Evolutionary conservation across 2,329 filamentous ascomycete genomes (phyloP).

Genomic region (Cadophora sp.): DNA sequence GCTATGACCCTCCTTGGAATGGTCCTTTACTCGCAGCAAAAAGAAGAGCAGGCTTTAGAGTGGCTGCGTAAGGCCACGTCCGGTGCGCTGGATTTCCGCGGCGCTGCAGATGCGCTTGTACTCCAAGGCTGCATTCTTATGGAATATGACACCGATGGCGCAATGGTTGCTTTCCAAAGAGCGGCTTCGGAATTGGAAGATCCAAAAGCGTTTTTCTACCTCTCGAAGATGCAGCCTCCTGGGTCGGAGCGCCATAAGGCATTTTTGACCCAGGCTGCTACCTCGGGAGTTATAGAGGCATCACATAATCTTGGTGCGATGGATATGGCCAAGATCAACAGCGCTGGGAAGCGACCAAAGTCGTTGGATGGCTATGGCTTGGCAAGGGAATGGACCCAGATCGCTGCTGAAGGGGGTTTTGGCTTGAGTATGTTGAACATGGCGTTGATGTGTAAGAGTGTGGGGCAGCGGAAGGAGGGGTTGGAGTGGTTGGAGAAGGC

Average conservation of each 20-base stretch:
- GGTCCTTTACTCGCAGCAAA: conserved; percentile 33
- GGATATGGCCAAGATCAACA: conserved; percentile 34
- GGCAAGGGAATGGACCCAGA: conserved; percentile 43
- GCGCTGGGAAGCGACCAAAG: conserved; percentile 17
- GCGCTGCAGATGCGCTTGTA: conserved; percentile 40
- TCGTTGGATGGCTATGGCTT: conserved; percentile 38
- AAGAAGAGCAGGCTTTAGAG: conserved; percentile 35
- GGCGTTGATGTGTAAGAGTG: conserved; percentile 37
- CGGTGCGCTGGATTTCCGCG: conserved; percentile 35
- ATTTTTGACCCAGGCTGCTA: conserved; percentile 44
- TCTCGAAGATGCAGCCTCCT: conserved; percentile 36
- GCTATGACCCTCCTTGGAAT: conserved; percentile 43
- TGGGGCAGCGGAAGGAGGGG: conserved; percentile 33
- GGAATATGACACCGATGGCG: conserved; percentile 31
- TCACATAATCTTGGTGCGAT: conserved; percentile 42
- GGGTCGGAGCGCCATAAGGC: conserved; percentile 33
- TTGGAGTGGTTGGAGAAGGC: conserved; percentile 39
- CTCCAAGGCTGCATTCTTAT: conserved; percentile 36
- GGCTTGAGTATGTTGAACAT: conserved; percentile 42
- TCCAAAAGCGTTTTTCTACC: conserved; percentile 41
- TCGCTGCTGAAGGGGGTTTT: conserved; percentile 40
- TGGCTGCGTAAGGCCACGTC: conserved; percentile 38
- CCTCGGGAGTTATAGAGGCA: conserved; percentile 42
- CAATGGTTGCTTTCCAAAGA: conserved; percentile 38
- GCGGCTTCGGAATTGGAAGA: conserved; percentile 44